phyloP scores from a whole-genome alignment of 2,329 filamentous ascomycete genomes.

The Penicillium sp. region DNA sequence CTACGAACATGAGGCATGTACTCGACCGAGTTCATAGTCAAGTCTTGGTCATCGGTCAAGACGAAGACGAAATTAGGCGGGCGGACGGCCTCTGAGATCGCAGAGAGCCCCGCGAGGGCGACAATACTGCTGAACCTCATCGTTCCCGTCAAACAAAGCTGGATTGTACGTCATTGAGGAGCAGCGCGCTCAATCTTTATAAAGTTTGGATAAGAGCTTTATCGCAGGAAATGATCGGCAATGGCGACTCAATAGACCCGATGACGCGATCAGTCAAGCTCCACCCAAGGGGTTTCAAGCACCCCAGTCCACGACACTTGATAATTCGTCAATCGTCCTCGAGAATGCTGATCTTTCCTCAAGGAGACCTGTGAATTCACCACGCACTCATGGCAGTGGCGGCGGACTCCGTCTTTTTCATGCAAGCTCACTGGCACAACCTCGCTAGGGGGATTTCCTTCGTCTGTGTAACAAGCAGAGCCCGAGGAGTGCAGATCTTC shows the following conservation, averaged over 20 bases:
- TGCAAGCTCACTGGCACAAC: background rate
- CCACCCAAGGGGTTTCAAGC: background rate
- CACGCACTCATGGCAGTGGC: background rate
- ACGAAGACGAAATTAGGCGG: constrained; percentile 68
- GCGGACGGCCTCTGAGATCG: background rate
- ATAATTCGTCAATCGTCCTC: background rate
- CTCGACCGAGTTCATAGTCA: constrained; percentile 34
- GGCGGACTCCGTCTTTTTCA: background rate
- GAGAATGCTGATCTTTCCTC: background rate
- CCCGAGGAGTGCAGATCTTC: background rate
- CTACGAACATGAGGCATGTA: constrained; percentile 58
- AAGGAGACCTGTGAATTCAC: background rate
- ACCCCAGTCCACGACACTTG: background rate
- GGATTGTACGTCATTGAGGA: background rate
- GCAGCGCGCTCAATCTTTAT: background rate
- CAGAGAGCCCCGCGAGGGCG: constrained; percentile 2
- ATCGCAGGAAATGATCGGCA: background rate
- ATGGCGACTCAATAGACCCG: constrained; percentile 4
- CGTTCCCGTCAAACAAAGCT: background rate
- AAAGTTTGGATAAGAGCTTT: background rate
- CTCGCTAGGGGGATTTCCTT: background rate
- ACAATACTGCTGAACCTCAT: constrained; percentile 12
- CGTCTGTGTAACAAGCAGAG: background rate
- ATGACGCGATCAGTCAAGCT: constrained; percentile 11
- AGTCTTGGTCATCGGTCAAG: constrained; percentile 70